phyloP scores from a whole-genome alignment of 2,329 filamentous ascomycete species.

The Taxawa tesnikishii region DNA sequence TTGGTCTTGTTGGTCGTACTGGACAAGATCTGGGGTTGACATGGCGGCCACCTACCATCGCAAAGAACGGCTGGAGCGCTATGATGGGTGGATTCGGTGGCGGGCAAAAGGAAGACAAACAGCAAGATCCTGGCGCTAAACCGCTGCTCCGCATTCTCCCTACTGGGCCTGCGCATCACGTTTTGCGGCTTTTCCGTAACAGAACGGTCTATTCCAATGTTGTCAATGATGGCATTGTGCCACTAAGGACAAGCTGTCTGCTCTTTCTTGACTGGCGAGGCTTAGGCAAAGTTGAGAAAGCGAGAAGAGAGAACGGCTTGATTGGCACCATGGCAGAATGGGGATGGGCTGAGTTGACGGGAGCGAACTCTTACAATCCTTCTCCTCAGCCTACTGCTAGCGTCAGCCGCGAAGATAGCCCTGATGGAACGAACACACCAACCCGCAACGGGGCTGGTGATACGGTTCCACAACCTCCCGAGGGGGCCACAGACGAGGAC shows the following conservation, averaged over 20 bases:
- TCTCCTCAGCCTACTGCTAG: slow-evolving; percentile 5
- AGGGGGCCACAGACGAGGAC: slow-evolving; percentile 55
- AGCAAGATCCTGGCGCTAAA: slow-evolving; percentile 68
- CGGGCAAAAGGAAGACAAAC: slow-evolving; percentile 32
- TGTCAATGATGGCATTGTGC: slow-evolving; percentile 95
- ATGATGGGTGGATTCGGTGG: slow-evolving; percentile 71
- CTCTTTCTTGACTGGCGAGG: slow-evolving; percentile 96
- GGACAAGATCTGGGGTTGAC: slow-evolving; percentile 91
- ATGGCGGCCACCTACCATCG: slow-evolving; percentile 80
- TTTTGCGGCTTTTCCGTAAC: slow-evolving; percentile 77
- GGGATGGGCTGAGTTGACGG: slow-evolving; percentile 87
- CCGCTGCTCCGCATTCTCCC: slow-evolving; percentile 80
- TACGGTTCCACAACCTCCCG: slow-evolving; percentile 58
- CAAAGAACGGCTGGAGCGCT: slow-evolving; percentile 76
- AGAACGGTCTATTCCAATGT: slow-evolving; percentile 93
- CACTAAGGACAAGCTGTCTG: slow-evolving; percentile 87
- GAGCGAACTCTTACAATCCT: slow-evolving; percentile 48
- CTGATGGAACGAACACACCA: slow-evolving; percentile 11
- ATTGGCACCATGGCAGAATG: slow-evolving; percentile 89
- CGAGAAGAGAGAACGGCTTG: slow-evolving; percentile 77
- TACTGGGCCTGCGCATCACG: slow-evolving; percentile 79
- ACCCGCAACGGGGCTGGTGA: slow-evolving; percentile 14
- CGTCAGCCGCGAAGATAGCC: slow-evolving; percentile 14
- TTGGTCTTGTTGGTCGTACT: slow-evolving; percentile 89
- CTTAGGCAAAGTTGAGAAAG: slow-evolving; percentile 85